phyloP scores from a whole-genome alignment of 371 early-diverging fungal species.

The Chytridiales sp. region DNA sequence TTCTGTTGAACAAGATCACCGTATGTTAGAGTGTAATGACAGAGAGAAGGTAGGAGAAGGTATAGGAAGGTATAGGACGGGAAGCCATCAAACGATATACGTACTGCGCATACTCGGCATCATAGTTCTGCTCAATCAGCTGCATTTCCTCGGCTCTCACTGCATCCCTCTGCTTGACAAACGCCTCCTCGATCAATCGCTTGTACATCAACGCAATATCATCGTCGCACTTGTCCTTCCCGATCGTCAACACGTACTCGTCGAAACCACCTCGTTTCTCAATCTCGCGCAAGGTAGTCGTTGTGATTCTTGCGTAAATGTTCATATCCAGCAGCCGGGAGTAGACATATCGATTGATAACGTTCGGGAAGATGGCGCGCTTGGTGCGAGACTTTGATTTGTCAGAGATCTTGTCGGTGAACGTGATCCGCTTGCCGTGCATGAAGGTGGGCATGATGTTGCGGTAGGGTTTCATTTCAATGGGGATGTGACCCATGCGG shows the following conservation, averaged over 20 bases:
- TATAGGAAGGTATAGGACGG: no score
- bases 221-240: constrained; percentile 23
- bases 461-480: constrained; percentile 27
- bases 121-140: no score
- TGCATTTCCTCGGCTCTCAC: no score
- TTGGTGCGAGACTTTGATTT: constrained; percentile 35
- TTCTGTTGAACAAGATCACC: no score
- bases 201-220: constrained; percentile 45
- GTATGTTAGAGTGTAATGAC: no score
- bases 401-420: constrained; percentile 39
- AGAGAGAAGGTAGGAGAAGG: no score
- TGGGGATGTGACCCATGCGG: constrained; percentile 34
- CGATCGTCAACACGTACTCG: constrained; percentile 42
- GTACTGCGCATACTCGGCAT: no score
- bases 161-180: no score
- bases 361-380: constrained; percentile 42
- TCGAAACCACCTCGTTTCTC: constrained; percentile 49
- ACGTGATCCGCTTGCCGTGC: constrained; percentile 48
- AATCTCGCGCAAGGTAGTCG: constrained; percentile 39
- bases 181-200: constrained; percentile 19
- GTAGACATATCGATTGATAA: constrained; percentile 40
- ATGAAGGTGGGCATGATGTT: constrained; percentile 43
- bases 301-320: constrained; percentile 39
- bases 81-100: no score
- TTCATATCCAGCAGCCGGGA: constrained; percentile 49